A percentile compares a stretch with the other conserved stretches of the same genome.
phyloP scores from a whole-genome alignment of 2,329 filamentous ascomycete species.

The Fusarium equiseti region DNA sequence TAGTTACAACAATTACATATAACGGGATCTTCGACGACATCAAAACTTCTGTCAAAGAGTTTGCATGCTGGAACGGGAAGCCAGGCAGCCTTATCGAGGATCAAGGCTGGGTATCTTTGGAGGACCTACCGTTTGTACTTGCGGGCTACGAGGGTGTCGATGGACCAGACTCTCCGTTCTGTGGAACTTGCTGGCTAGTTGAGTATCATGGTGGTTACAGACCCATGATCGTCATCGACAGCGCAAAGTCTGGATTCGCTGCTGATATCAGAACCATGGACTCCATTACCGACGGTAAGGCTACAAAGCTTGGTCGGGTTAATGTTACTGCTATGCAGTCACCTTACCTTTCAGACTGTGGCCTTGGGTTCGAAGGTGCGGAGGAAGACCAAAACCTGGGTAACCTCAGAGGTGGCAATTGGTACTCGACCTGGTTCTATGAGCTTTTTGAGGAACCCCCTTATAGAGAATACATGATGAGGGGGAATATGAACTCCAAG shows the following conservation, averaged over 20 bases:
- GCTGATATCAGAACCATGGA: too few relatives aligned
- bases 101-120: not conserved
- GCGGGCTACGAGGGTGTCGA: not conserved
- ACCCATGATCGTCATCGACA: not conserved
- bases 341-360: not conserved
- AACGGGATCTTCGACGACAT: not conserved
- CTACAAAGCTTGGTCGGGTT: not conserved
- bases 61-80: not conserved
- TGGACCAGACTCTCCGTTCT: not conserved
- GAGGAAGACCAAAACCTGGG: not conserved
- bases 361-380: rapidly evolving
- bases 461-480: not conserved
- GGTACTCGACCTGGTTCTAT: not conserved
- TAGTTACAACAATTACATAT: not conserved
- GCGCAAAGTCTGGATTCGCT: not conserved
- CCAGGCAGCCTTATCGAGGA: not conserved
- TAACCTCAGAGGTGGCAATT: rapidly evolving
- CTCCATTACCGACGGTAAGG: rapidly evolving
- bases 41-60: not conserved
- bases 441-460: not conserved
- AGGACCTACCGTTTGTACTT: rapidly evolving
- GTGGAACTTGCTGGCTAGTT: not conserved
- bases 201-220: too few relatives aligned
- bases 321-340: rapidly evolving
- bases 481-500: not conserved